Base-by-base conservation (phyloP, 805 yeast genomes). In the Metahyphopichia silvanorum region DNA sequence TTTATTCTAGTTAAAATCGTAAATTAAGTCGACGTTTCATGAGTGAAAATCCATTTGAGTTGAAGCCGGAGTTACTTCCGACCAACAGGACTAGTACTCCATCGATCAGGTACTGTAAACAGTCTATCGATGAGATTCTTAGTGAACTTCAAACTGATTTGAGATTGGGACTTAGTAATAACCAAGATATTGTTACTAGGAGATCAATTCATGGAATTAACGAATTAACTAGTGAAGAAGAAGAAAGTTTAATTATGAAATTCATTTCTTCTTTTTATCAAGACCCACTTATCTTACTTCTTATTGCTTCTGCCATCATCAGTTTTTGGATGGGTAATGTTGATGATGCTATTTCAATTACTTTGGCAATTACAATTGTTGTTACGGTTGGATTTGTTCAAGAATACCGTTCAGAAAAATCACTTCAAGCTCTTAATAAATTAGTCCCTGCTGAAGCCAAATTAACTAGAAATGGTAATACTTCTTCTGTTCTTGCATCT, bases 371-470 rank as follows among this genome's bases (percentile, higher is more conserved):
- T 31, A 48, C 86, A 27, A 89, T 93, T 45, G 99, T 93, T 20
- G 97, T 93, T 9, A 77, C 93, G 1, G 99, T 93, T 22, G 99
- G 99, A 0, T 93, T 93, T 63, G 89, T 93, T 20, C 99, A 93
- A 63, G 99, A 93, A 58, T 89, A 89, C 53, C 74, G 97, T 50
- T 86, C 96, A 2, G 99, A 93, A 53, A 84, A 93, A 66, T 86
- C 96, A 4, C 66, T 93, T 37, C 95, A 89, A 56, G 98, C 98
- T 0, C 72, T 93, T 38, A 89, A 85, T 56, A 84, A 85, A 53
- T 72, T 93, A 46, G 97, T 93, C 6, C 99, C 99, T 2, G 96
- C 95, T n/a, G 87, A 84, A 53, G 95, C 97, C 22, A 93, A 91
- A 55, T 72, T 93, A 31, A 82, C 94, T 8, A 75, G 99, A 58